Conservation (phyloP, 192 early-diverging fungal species). For the Umbelopsis sp. region DNA sequence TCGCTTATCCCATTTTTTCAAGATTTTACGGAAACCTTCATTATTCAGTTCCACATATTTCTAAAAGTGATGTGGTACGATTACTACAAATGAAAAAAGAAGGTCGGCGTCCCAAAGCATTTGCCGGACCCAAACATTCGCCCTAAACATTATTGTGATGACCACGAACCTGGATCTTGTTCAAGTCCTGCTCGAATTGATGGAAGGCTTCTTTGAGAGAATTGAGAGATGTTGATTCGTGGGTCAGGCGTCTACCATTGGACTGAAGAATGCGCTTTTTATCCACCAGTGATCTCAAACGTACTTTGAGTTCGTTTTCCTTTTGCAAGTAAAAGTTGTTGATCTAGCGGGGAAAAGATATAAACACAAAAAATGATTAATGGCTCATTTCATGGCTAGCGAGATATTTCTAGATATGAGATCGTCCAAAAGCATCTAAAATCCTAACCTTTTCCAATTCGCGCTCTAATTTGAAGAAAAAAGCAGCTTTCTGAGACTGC, state of each 20-base stretch:
- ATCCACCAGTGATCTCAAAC: slow-evolving; percentile 80
- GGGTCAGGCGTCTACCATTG: slow-evolving; percentile 46
- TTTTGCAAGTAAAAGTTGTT: slow-evolving; percentile 97
- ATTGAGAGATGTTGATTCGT: slow-evolving; percentile 61
- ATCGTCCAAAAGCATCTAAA: too few relatives aligned
- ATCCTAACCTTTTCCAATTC: slow-evolving; percentile 88
- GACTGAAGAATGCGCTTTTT: slow-evolving; percentile 70
- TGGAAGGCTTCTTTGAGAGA: slow-evolving; percentile 88
- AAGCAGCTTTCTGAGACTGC: slow-evolving; percentile 89
- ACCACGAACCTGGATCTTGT: slow-evolving; percentile 84
- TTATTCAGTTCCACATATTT: slow-evolving; percentile 98
- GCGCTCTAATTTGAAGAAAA: slow-evolving; percentile 97
- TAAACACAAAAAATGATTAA: neutral
- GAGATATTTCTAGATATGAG: slow-evolving; percentile 9
- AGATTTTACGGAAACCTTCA: slow-evolving; percentile 96
- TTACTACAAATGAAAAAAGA: neutral
- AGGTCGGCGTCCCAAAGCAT: too few relatives aligned
- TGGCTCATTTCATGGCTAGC: neutral
- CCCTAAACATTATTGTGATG: too few relatives aligned
- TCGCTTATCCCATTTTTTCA: slow-evolving; percentile 99
- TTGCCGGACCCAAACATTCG: too few relatives aligned
- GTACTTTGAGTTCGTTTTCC: slow-evolving; percentile 90
- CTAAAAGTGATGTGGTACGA: slow-evolving; percentile 36
- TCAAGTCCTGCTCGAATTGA: slow-evolving; percentile 90
- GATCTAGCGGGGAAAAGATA: slow-evolving; percentile 54